Evolutionary conservation across 1,139 yeast genomes (phyloP).

Genomic region (Hyphopichia burtonii): DNA sequence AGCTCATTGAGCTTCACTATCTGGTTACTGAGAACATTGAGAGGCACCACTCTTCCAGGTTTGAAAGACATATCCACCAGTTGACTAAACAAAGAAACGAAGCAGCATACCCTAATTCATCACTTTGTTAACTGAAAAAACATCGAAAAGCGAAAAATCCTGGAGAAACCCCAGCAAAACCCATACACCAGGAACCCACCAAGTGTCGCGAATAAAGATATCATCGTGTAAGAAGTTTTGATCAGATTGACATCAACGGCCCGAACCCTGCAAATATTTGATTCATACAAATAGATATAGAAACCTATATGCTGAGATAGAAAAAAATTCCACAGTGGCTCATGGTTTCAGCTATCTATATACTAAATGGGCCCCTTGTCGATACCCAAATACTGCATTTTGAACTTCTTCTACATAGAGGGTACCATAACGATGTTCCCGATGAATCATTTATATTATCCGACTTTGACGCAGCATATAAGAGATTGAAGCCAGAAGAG

Average conservation of each 20-base stretch:
- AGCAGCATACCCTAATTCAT: too few species aligned
- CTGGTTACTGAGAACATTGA: background rate
- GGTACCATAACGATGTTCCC: conserved; percentile 35
- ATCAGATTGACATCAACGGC: background rate
- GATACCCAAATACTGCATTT: conserved; percentile 29
- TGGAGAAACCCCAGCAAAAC: too few species aligned
- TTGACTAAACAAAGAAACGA: too few species aligned
- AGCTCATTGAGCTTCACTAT: background rate
- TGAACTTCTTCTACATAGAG: conserved; percentile 36
- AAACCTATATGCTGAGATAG: background rate
- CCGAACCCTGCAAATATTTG: background rate
- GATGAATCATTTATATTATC: conserved; percentile 21
- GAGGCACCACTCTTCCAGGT: background rate
- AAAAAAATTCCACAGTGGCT: background rate
- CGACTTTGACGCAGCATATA: conserved; percentile 26
- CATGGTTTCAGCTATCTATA: conserved; percentile 42
- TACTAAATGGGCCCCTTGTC: conserved; percentile 31
- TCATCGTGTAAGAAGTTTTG: too few species aligned
- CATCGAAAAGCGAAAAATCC: too few species aligned
- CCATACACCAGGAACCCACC: too few species aligned
- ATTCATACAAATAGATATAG: background rate
- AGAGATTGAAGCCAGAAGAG: conserved; percentile 18
- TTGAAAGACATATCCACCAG: background rate
- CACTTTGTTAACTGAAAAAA: too few species aligned
- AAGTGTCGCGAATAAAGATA: too few species aligned